Evolutionary conservation across 371 early-diverging fungal genomes (phyloP), one percentile per base, ranked within the genome.

Genomic region (Gilbertella persicaria): DNA sequence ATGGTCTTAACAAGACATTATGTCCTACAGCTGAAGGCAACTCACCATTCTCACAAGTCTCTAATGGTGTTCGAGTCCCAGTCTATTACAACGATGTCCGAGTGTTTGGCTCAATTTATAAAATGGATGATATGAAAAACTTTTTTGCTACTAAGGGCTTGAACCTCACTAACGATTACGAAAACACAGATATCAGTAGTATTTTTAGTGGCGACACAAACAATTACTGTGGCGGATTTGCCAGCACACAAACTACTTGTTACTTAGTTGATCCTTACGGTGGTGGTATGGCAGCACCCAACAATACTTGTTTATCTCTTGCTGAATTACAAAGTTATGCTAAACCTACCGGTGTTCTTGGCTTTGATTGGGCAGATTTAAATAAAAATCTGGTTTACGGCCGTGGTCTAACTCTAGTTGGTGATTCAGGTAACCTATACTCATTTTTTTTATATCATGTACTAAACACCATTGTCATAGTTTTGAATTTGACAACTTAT

Each of bases 1-100:
- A 84, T 63, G 85, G 87, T 8, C 55, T 89, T 9, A 59, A 68
- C 26, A 64, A 69, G 21, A 67, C 80, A 16, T 58, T 89, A 37
- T 87, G 77, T 48, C 77, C 78, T 8, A 45, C 43, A 8, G 23
- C 48, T 8, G 55, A 48, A 45, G n/a, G 44, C 5, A 54, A 44
- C 25, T 50, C 50, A 13, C 61, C 64, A 24, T 69, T 53, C 26
- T 60, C 63, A 2, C 23, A 28, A 28, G 43, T 51, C 4, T 30
- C 50, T 1, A 40, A 56, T 23, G 72, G 75, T 37, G 41, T 21
- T 5, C 67, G 66, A 45, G 66, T 63, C 44, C 62, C 77, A 16
- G 59, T 71, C 24, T 65, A 66, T 48, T 59, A 70, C 45, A 58
- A 62, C 42, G 45, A 72, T 13, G 77, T 78, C 21, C 65, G 79